A percentile compares a stretch with the other conserved stretches of the same genome.
These are phyloP conservation scores for Psilocybe tampanensis DNA, from an alignment of 768 basidiomycete genomes.

Conservation along the genomic window DNA sequence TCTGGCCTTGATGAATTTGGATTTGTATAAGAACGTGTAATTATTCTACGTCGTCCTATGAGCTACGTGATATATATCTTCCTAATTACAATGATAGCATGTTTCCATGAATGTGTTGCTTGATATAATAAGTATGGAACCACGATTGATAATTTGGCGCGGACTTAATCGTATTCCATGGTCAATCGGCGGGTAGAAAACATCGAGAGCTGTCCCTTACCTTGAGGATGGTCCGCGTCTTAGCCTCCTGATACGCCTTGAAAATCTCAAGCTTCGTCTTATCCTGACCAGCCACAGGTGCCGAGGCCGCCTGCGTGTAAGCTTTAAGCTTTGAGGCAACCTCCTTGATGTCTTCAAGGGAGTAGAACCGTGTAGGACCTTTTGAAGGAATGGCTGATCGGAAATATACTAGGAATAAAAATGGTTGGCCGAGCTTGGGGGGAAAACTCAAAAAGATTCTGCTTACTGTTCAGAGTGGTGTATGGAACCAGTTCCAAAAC, in stretches of 20 bases:
- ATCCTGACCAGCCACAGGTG: background rate
- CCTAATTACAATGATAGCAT: background rate
- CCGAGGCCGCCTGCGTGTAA: background rate
- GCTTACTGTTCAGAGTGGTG: background rate
- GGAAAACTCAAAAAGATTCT: background rate
- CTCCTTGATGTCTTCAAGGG: background rate
- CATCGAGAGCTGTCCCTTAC: background rate
- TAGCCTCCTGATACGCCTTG: background rate
- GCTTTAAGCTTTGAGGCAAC: background rate
- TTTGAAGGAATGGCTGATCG: background rate
- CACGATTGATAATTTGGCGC: background rate
- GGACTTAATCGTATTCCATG: background rate
- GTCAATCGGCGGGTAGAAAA: background rate
- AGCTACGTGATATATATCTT: too few relatives aligned
- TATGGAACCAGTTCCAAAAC: background rate
- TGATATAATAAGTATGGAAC: background rate
- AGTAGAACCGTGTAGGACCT: background rate
- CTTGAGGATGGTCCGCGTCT: background rate
- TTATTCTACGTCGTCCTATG: too few relatives aligned
- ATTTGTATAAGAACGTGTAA: too few relatives aligned
- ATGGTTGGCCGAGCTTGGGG: background rate
- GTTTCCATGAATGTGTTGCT: background rate
- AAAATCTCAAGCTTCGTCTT: background rate
- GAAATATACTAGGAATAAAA: background rate
- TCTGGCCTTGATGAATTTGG: background rate